These are phyloP conservation scores for Leccinum ochraceum DNA, from an alignment of 768 basidiomycete genomes.

Conservation along the genomic window DNA sequence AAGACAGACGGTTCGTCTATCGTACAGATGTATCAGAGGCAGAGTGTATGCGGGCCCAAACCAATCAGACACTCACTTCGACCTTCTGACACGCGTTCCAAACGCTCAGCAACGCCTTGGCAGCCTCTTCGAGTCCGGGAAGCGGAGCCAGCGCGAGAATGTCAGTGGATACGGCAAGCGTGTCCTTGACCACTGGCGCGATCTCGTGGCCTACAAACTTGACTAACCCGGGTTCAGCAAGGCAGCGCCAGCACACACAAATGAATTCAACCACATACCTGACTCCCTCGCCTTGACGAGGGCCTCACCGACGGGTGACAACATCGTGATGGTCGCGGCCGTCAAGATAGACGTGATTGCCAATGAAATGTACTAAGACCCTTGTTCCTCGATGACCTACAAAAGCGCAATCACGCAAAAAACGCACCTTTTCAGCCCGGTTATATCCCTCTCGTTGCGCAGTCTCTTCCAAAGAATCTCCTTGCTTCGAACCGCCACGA, in stretches of 20 bases:
- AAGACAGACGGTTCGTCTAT: conserved; percentile 67
- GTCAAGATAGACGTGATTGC: conserved; percentile 32
- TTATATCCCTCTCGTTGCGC: conserved; percentile 24
- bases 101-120: conserved; percentile 53
- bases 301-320: conserved; percentile 28
- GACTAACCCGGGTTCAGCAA: conserved; percentile 19
- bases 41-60: not conserved
- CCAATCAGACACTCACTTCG: conserved; percentile 46
- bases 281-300: conserved; percentile 25
- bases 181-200: conserved; percentile 38
- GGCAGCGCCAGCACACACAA: not conserved
- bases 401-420: not conserved
- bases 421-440: conserved; percentile 30
- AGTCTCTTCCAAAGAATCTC: too few species aligned
- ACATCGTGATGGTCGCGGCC: conserved; percentile 11
- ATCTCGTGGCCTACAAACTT: conserved; percentile 37
- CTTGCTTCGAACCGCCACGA: too few species aligned
- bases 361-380: conserved; percentile 25
- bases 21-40: not conserved
- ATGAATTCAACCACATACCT: conserved; percentile 6
- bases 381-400: not conserved
- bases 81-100: conserved; percentile 64
- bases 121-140: conserved; percentile 54
- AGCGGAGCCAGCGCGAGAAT: conserved; percentile 53
- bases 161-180: conserved; percentile 37